Evolutionary conservation across 177 flowering plant genomes (phyloP).

Genomic region (Vitis hybrid): DNA sequence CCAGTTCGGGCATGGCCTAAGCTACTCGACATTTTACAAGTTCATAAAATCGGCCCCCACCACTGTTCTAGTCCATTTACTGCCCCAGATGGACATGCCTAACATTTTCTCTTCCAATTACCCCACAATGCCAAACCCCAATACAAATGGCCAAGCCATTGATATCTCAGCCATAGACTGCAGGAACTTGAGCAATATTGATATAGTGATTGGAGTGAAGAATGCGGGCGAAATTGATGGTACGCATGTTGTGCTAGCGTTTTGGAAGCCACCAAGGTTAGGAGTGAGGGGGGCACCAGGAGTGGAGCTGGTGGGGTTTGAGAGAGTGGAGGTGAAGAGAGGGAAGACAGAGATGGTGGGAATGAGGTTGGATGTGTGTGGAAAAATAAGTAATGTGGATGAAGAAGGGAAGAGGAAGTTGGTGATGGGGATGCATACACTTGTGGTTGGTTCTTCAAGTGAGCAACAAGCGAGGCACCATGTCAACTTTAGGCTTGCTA

Average conservation of each 20-base stretch:
- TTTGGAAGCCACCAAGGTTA: slow-evolving; percentile 46
- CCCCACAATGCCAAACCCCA: not conserved
- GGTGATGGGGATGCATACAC: slow-evolving; percentile 37
- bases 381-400: slow-evolving; percentile 51
- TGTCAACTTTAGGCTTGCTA: slow-evolving; percentile 24
- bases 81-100: not conserved
- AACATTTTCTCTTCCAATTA: not conserved
- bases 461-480: slow-evolving; percentile 37
- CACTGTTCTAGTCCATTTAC: slow-evolving; percentile 21
- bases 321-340: slow-evolving; percentile 47
- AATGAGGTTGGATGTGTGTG: slow-evolving; percentile 48
- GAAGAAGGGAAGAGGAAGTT: slow-evolving; percentile 44
- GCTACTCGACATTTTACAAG: slow-evolving; percentile 57
- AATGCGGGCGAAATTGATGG: slow-evolving; percentile 57
- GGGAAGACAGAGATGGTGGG: slow-evolving; percentile 35
- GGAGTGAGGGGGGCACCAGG: slow-evolving; percentile 33
- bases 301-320: slow-evolving; percentile 58
- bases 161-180: slow-evolving; percentile 37
- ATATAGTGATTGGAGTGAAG: slow-evolving; percentile 41
- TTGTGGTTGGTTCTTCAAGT: slow-evolving; percentile 39
- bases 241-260: slow-evolving; percentile 54
- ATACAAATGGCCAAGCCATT: slow-evolving; percentile 21
- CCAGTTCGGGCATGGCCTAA: slow-evolving; percentile 71
- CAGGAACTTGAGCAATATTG: slow-evolving; percentile 18
- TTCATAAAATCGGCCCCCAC: slow-evolving; percentile 39